phyloP scores from a whole-genome alignment of 2,329 filamentous ascomycete genomes.

The Clonostachys sp. region DNA sequence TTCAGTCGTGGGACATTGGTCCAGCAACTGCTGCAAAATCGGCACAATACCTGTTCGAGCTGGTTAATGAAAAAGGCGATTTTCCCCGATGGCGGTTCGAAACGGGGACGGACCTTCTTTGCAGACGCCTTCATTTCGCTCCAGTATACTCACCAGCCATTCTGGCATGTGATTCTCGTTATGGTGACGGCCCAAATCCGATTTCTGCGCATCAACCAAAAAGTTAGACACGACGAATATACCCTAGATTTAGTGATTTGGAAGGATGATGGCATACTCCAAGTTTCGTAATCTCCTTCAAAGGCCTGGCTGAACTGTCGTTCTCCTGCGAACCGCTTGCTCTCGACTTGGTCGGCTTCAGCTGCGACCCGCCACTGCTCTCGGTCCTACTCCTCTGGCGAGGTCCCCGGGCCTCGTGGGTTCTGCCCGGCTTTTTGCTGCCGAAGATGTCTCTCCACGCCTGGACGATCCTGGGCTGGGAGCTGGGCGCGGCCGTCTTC shows the following conservation, averaged over 20 bases:
- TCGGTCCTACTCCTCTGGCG: too few species aligned
- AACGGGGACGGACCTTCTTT: conserved; percentile 36
- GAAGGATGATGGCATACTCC: neutral
- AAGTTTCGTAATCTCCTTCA: neutral
- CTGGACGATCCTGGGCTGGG: conserved; percentile 12
- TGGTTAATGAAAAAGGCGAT: conserved; percentile 27
- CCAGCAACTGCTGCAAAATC: conserved; percentile 57
- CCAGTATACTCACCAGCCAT: conserved; percentile 60
- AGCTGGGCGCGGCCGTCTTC: conserved; percentile 4
- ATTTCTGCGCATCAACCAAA: conserved; percentile 27
- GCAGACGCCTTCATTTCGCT: conserved; percentile 51
- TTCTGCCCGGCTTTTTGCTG: too few species aligned
- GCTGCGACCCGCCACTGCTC: too few species aligned
- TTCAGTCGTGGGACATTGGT: conserved; percentile 56
- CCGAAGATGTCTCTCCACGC: conserved; percentile 20
- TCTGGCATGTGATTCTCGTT: conserved; percentile 71
- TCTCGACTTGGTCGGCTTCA: too few species aligned
- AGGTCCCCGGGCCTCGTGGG: too few species aligned
- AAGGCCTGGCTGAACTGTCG: neutral
- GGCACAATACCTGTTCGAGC: conserved; percentile 49
- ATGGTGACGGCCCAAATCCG: conserved; percentile 67
- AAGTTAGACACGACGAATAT: neutral
- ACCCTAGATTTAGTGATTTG: neutral
- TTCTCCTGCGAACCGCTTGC: too few species aligned
- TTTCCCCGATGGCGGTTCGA: neutral